These are phyloP conservation scores for Lignosus rhinocerotis DNA, from an alignment of 1,284 basidiomycete genomes.

Conservation along the genomic window DNA sequence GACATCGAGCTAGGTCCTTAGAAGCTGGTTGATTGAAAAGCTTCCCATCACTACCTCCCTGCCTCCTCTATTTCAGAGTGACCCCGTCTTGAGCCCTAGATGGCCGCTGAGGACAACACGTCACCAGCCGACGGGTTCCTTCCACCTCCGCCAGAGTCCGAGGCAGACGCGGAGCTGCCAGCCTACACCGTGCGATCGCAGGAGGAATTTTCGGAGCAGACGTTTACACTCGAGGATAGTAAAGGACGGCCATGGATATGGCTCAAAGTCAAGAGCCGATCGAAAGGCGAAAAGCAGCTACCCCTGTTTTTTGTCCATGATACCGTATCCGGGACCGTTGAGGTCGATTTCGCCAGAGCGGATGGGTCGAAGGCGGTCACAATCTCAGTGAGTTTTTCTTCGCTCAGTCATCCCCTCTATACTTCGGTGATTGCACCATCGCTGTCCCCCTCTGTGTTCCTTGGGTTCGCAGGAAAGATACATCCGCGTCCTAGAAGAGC, in stretches of 20 bases:
- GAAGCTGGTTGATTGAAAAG: neutral
- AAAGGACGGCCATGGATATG: constrained; percentile 39
- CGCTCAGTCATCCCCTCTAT: neutral
- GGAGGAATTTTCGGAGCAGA: constrained; percentile 30
- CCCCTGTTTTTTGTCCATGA: constrained; percentile 35
- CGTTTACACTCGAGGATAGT: constrained; percentile 39
- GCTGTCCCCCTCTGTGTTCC: too few relatives aligned
- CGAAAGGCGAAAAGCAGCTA: constrained; percentile 28
- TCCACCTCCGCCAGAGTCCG: neutral
- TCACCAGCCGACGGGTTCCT: neutral
- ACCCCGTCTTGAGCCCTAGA: neutral
- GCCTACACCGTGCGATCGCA: constrained; percentile 13
- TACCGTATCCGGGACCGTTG: constrained; percentile 31
- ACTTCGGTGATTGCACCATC: neutral
- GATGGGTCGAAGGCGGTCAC: constrained; percentile 32
- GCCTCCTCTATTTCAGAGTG: neutral
- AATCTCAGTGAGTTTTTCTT: constrained; percentile 29
- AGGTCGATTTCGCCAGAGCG: constrained; percentile 32
- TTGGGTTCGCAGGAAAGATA: too few relatives aligned
- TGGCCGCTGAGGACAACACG: neutral
- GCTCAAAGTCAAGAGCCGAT: constrained; percentile 33
- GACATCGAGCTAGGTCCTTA: neutral
- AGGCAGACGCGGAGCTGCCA: constrained; percentile 12
- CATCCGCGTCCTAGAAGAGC: too few relatives aligned
- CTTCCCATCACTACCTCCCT: neutral